Base-by-base conservation (phyloP, 1,284 basidiomycete genomes). In the Xerocomus amazonicus region DNA sequence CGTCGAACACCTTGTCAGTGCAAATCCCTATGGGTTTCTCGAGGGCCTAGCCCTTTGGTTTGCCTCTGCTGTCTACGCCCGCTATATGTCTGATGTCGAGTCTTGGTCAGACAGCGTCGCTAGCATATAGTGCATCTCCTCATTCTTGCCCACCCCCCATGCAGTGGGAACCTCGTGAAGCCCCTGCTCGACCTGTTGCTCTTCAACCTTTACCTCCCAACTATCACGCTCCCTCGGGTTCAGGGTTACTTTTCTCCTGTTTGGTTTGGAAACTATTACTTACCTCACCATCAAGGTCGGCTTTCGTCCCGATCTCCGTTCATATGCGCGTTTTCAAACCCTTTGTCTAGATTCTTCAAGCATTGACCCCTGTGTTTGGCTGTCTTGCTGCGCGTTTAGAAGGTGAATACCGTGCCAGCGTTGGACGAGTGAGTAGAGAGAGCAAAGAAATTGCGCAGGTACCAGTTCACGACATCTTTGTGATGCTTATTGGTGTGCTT, bases 131-230 rank as follows among this genome's bases (percentile, higher is more conserved):
- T 92, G 56, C 57, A 88, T 74, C 4, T 41, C n/a, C n/a, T n/a
- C n/a, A n/a, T n/a, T n/a, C 10, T 37, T 3, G 2, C 29, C 7
- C 4, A 19, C 7, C 9, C 17, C n/a, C 16, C 8, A 39, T 41
- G 34, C 47, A 76, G 76, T 43, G 75, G 75, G 2, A 77, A 78
- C 48, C 70, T 95, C 40, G 83, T 92, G 54, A 98, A 97, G 65
- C 95, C 95, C 0, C 83, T 90, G 2, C 80, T 98, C 10, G 96
- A 98, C 67, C 76, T 98, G 46, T 72, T 96, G 39, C 84, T 99
- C 51, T 99, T 98, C 73, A n/a, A n/a, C n/a, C n/a, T n/a, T n/a
- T n/a, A 97, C 93, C 2, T 89, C 87, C 13, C 95, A 97, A 62
- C 81, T 98, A 9, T 86, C 92, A 0, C 81, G 85, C 10, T 89